phyloP scores from a whole-genome alignment of 2,329 filamentous ascomycete genomes.

The Ophiostoma sp. region DNA sequence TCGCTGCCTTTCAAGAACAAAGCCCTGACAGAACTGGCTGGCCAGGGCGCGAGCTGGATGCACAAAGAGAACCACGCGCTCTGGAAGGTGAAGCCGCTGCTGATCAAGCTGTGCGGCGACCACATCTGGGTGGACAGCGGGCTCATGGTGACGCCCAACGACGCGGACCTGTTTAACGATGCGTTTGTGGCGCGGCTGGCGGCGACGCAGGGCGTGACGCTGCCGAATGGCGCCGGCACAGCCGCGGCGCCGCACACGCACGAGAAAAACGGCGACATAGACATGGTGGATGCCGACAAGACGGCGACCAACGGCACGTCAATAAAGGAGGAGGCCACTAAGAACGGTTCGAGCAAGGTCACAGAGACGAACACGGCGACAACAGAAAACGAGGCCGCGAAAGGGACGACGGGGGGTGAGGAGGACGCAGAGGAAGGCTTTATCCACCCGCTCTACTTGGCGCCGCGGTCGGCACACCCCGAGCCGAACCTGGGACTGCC shows the following conservation, averaged over 20 bases:
- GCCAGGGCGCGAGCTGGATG: constrained; percentile 64
- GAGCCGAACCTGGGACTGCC: constrained; percentile 70
- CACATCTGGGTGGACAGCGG: constrained; percentile 61
- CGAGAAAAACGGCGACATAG: not conserved
- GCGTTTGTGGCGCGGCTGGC: constrained; percentile 37
- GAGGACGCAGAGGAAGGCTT: constrained; percentile 41
- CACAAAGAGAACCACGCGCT: constrained; percentile 68
- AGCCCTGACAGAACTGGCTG: constrained; percentile 64
- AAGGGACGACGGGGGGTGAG: not conserved
- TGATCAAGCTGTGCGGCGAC: constrained; percentile 70
- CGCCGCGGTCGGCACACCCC: constrained; percentile 55
- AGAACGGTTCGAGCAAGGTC: not conserved
- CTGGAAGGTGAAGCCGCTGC: constrained; percentile 67
- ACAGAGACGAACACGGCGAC: not conserved
- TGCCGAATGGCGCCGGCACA: not conserved
- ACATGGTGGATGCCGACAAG: not conserved
- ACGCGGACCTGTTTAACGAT: constrained; percentile 51
- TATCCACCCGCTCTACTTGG: constrained; percentile 69
- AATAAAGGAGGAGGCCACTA: not conserved
- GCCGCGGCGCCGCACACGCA: too few species aligned
- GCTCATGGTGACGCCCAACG: constrained; percentile 51
- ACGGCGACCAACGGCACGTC: too few species aligned
- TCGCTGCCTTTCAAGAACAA: constrained; percentile 69
- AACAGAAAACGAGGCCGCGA: not conserved
- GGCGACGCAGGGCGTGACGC: not conserved